A percentile compares a stretch with the other conserved stretches of the same genome.
Conservation (phyloP, 805 yeast genomes). For the Ogataea neopini region DNA sequence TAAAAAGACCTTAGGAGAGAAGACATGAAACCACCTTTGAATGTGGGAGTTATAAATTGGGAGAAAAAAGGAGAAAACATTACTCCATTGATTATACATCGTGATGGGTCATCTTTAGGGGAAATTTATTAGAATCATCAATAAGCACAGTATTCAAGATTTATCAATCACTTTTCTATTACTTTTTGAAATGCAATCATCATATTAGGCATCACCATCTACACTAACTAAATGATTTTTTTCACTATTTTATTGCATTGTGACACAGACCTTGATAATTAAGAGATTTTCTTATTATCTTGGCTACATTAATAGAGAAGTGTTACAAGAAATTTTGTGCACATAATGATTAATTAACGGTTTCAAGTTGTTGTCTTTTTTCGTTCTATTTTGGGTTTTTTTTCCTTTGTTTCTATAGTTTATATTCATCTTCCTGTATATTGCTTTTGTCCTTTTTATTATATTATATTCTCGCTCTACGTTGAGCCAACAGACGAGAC, state of each 20-base stretch:
- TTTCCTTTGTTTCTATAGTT: conserved; percentile 13
- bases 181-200: conserved; percentile 9
- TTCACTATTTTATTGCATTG: conserved; percentile 15
- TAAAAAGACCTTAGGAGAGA: conserved; percentile 14
- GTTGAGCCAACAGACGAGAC: too few species aligned
- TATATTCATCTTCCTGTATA: conserved; percentile 24
- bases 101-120: background rate
- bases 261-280: conserved; percentile 15
- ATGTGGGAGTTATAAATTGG: conserved; percentile 10
- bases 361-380: conserved; percentile 15
- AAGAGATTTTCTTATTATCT: conserved; percentile 8
- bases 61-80: conserved; percentile 4
- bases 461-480: conserved; percentile 5
- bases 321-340: conserved; percentile 16
- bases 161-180: conserved; percentile 11
- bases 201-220: conserved; percentile 11
- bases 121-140: conserved; percentile 2
- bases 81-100: conserved; percentile 4
- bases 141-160: conserved; percentile 2
- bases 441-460: conserved; percentile 12
- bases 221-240: conserved; percentile 8
- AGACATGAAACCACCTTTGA: conserved; percentile 3
- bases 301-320: conserved; percentile 21
- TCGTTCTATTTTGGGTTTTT: conserved; percentile 12
- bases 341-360: conserved; percentile 21